Base-by-base conservation (phyloP, 495 filamentous ascomycete genomes). In the Acidiella bohemica region DNA sequence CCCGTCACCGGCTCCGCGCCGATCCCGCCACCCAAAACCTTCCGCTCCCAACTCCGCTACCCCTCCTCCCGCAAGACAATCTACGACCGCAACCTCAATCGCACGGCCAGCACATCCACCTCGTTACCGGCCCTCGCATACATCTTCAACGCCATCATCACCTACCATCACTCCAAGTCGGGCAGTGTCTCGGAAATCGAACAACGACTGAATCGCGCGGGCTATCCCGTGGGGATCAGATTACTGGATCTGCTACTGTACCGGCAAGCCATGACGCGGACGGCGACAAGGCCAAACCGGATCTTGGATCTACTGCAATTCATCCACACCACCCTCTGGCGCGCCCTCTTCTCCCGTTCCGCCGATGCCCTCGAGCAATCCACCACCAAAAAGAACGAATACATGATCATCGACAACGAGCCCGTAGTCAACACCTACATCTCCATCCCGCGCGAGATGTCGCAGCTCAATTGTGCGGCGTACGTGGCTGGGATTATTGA, bases 381-480 rank as follows among this genome's bases (percentile, higher is more conserved):
- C 41, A 71, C 78, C 3, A 72, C 76, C 13, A 85, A 81, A 10
- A 76, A 82, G 2, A 81, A 86, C 56, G 86, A 96, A 65, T 99
- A 95, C 67, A 94, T 99, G 88, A 84, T 99, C 51, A 78, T 77
- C 43, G 90, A 99, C 58, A 93, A 99, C 57, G 92, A 96, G 53
- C 90, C 90, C 28, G 65, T 95, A 11, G 88, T 96, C 12, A 95
- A 93, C 56, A 76, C 76, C 16, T 95, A 92, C 59, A 81, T 97
- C 54, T 81, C 75, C 50, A 81, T 96, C 25, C 90, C 90, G 17
- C 76, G 76, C 47, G 90, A 97, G 61, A 93, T 97, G 86, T 81
- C 67, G 60, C 79, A 87, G 70, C 71, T 97, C 44, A 97, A 94
- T 57, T 95, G 88, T 60, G 90, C 90, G 18, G 90, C 90, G 10